Conservation (phyloP, 345 rosid species). For the Citrus sp. region DNA sequence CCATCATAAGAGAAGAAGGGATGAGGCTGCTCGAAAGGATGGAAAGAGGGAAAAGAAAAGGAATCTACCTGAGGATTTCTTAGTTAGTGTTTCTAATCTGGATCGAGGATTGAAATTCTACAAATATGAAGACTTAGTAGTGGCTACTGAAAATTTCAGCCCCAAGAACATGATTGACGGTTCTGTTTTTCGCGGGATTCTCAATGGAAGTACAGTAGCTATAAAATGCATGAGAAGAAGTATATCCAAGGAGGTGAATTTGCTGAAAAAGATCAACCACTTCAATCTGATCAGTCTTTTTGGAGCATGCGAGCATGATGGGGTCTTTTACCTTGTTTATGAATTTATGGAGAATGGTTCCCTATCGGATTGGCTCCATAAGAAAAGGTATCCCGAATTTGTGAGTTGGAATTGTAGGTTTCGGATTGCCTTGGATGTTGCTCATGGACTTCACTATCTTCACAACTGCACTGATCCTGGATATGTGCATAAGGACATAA, state of each 20-base stretch:
- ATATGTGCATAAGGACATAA: conserved; percentile 41
- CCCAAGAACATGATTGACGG: conserved; percentile 21
- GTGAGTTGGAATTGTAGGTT: conserved; percentile 31
- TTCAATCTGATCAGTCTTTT: conserved; percentile 38
- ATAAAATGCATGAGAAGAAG: conserved; percentile 33
- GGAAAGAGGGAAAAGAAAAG: not conserved
- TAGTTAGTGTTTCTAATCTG: conserved; percentile 13
- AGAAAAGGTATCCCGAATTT: conserved; percentile 2
- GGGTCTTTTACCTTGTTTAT: conserved; percentile 37
- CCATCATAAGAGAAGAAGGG: conserved; percentile 19
- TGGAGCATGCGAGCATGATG: conserved; percentile 30
- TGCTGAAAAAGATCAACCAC: conserved; percentile 39
- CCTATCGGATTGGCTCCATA: conserved; percentile 34
- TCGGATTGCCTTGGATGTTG: conserved; percentile 47
- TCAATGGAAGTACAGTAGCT: conserved; percentile 26
- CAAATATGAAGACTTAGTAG: conserved; percentile 28
- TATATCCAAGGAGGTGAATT: conserved; percentile 35
- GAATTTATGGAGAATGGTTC: conserved; percentile 39
- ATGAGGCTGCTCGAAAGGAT: not conserved
- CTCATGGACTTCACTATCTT: conserved; percentile 42
- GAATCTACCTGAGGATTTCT: conserved; percentile 21
- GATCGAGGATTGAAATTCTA: conserved; percentile 36
- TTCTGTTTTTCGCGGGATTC: conserved; percentile 25
- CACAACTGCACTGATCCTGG: conserved; percentile 44
- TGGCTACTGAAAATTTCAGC: conserved; percentile 34